Evolutionary conservation across 2,329 filamentous ascomycete species (phyloP), one percentile per base, ranked within the genome.

Genomic region (Proliferodiscus dingleyae): DNA sequence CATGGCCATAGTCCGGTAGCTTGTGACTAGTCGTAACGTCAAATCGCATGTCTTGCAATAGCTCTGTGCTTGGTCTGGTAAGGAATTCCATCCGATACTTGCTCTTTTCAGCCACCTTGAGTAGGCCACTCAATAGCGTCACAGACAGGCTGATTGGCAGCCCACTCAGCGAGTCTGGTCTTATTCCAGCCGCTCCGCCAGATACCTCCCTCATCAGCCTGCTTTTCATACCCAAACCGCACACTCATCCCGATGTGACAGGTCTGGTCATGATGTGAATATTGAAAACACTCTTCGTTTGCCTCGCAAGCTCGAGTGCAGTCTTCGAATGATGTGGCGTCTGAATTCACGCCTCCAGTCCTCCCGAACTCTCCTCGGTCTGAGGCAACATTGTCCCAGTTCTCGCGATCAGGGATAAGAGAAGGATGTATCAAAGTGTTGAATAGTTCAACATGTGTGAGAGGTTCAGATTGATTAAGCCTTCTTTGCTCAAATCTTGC

Each of bases 331-430:
- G 53, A 56, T 68, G 60, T 70, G 59, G 7, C 69, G 62, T 41
- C 70, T 67, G 5, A 54, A 50, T 5, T 41, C 52, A 38, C 23
- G 19, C 62, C 73, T 70, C 11, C 71, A 72, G n/a, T 65, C 61
- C 42, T 48, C 10, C 41, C 41, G 32, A 42, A 45, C 66, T 69
- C 58, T 75, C 70, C 13, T 71, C 52, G 0, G 64, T 57, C 15
- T 59, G 70, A 37, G 61, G 68, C 46, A 69, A 71, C 52, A 54
- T 78, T 79, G 57, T 78, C 71, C 75, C 75, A 78, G 37, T 74
- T 63, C 10, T 71, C 63, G 13, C 71, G 68, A 29, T 60, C 55
- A 5, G 63, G 52, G 28, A 66, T 60, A 47, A 77, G 62, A 18
- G 68, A 66, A 2, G 66, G 68, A 1, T 60, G 61, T 45, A 77